These are phyloP conservation scores for Mortierella sp. DNA, from an alignment of 371 early-diverging fungal species.

Conservation along the genomic window DNA sequence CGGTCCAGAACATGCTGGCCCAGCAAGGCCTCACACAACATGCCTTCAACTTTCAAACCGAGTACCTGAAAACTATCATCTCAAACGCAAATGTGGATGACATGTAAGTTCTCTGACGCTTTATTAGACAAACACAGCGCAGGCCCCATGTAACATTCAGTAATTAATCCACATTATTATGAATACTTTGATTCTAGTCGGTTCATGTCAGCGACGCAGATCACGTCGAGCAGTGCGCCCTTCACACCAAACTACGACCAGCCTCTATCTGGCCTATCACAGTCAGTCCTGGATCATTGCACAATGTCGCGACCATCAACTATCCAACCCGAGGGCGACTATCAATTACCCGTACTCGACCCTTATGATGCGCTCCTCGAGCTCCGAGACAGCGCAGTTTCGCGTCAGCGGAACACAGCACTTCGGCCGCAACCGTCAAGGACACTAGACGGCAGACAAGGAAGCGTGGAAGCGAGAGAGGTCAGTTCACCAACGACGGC, in stretches of 20 bases:
- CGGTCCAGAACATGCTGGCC: constrained; percentile 1
- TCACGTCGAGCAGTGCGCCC: constrained; percentile 12
- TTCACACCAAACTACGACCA: constrained; percentile 8
- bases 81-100: constrained; percentile 22
- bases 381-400: not conserved
- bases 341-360: constrained; percentile 31
- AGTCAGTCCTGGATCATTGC: constrained; percentile 25
- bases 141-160: not conserved
- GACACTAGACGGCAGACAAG: not conserved
- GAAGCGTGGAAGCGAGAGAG: not conserved
- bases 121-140: no score
- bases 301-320: not conserved
- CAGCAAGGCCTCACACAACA: constrained; percentile 17
- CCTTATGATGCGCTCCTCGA: constrained; percentile 21
- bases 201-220: constrained; percentile 33
- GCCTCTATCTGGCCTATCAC: constrained; percentile 27
- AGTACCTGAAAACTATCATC: constrained; percentile 34
- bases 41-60: constrained; percentile 24
- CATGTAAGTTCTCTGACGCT: constrained; percentile 24
- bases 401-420: not conserved
- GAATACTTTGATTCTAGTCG: constrained; percentile 15
- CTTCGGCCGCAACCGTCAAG: not conserved
- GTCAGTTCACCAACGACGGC: not conserved
- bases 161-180: not conserved
- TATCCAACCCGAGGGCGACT: not conserved